Evolutionary conservation across 768 basidiomycete species (phyloP).

Genomic region (Imleria badia): DNA sequence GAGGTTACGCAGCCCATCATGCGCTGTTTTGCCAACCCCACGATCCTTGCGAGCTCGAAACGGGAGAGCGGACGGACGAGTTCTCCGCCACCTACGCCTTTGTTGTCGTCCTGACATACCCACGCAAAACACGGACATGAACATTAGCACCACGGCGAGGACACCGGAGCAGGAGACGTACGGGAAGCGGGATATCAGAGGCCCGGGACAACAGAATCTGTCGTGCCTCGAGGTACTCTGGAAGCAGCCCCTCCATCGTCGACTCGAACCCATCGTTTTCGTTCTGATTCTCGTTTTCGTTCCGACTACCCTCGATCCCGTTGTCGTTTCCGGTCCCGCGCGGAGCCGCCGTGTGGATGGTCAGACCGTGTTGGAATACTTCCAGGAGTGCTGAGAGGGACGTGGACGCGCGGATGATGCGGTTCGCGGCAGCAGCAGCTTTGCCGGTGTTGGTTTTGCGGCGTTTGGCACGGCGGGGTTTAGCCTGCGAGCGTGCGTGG

Average conservation of each 20-base stretch:
- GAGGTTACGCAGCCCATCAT: conserved; percentile 16
- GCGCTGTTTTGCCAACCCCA: conserved; percentile 23
- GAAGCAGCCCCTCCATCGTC: conserved; percentile 32
- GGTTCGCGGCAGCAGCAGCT: conserved; percentile 1
- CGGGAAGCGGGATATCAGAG: conserved; percentile 11
- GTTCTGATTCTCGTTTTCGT: background rate
- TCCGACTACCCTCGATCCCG: background rate
- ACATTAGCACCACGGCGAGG: background rate
- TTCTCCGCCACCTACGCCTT: conserved; percentile 3
- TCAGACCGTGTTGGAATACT: conserved; percentile 14
- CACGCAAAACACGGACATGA: background rate
- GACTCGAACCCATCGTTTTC: conserved; percentile 33
- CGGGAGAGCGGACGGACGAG: conserved; percentile 42
- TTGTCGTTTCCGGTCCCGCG: background rate
- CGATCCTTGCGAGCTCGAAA: conserved; percentile 39
- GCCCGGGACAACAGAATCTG: conserved; percentile 21
- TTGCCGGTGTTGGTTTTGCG: conserved; percentile 26
- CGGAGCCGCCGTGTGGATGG: background rate
- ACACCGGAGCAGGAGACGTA: conserved; percentile 1
- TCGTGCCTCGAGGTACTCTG: conserved; percentile 36
- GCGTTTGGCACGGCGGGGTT: conserved; percentile 24
- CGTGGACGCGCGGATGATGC: conserved; percentile 17
- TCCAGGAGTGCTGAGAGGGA: conserved; percentile 20
- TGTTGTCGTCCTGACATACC: conserved; percentile 12
- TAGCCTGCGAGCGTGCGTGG: background rate